Evolutionary conservation across 768 basidiomycete species (phyloP).

Genomic region (Tephrocybe sp.): DNA sequence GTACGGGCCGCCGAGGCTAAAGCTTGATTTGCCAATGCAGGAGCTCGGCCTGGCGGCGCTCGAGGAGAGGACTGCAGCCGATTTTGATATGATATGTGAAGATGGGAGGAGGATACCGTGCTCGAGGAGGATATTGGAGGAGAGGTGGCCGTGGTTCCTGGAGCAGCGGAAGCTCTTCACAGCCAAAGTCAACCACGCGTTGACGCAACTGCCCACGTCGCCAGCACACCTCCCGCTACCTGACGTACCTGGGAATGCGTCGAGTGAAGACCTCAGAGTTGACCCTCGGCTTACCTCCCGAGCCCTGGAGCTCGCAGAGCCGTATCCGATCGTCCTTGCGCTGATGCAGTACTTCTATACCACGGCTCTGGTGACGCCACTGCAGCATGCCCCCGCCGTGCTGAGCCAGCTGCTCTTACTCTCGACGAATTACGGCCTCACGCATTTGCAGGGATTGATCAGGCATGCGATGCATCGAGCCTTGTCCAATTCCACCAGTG

Average conservation of each 20-base stretch:
- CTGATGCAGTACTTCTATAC: conserved; percentile 95
- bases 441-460: conserved; percentile 75
- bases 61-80: conserved; percentile 78
- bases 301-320: conserved; percentile 79
- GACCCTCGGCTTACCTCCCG: conserved; percentile 85
- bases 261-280: conserved; percentile 51
- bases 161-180: conserved; percentile 63
- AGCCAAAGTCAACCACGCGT: conserved; percentile 52
- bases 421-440: conserved; percentile 77
- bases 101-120: conserved; percentile 84
- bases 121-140: conserved; percentile 81
- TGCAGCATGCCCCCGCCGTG: conserved; percentile 90
- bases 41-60: conserved; percentile 82
- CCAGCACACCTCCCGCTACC: conserved; percentile 65
- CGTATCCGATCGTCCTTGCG: conserved; percentile 86
- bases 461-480: conserved; percentile 94
- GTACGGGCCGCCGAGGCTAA: conserved; percentile 79
- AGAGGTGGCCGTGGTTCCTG: conserved; percentile 96
- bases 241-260: conserved; percentile 52
- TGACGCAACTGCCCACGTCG: conserved; percentile 60
- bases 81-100: conserved; percentile 92
- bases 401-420: conserved; percentile 85
- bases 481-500: conserved; percentile 80
- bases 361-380: conserved; percentile 78
- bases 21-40: conserved; percentile 71